Base-by-base conservation (phyloP, 495 filamentous ascomycete genomes). In the Lasiosphaeris hirsuta region DNA sequence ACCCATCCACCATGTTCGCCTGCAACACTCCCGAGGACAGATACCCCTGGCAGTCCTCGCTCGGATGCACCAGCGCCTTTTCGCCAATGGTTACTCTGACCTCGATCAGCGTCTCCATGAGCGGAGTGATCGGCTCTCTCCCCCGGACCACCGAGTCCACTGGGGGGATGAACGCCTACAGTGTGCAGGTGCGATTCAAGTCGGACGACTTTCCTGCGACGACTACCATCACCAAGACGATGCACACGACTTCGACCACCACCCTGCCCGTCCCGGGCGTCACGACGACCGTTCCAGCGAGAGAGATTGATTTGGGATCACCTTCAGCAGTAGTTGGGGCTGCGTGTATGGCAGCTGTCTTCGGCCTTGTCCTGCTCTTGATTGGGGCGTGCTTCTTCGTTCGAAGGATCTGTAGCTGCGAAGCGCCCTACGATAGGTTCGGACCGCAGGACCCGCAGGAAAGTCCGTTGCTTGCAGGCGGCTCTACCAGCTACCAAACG, bases 81-180 rank as follows among this genome's bases (percentile, higher is more conserved):
- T 9, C 45, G 7, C 15, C 45, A 8, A 48, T 23, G 15, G 17
- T 48, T 13, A 48, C 45, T 19, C 45, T 48, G 11, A 48, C 45
- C 15, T 48, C 45, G 7, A 48, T 48, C 7, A 23, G 15, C 2
- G 23, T 48, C 2, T 23, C 45, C 15, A 23, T 10, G 45, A 48
- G 23, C n/a, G 45, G 17, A 7, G 23, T 48, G 7, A 30, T n/a
- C 2, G 45, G 45, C 23, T 48, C 45, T 15, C 15, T 48, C 8
- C 10, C 23, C 45, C 15, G 7, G 45, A 48, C 45, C 1, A 48
- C 14, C 5, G 45, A 48, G 13, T 19, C 45, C 10, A 23, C 15
- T 7, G 45, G 45, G 15, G 45, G 45, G 15, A 30, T 48, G 45
- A 48, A 48, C 9, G 45, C 45, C 13, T 48, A 48, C 17, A 48